phyloP scores from a whole-genome alignment of 208 protist species.

The Leishmania amazonensis region DNA sequence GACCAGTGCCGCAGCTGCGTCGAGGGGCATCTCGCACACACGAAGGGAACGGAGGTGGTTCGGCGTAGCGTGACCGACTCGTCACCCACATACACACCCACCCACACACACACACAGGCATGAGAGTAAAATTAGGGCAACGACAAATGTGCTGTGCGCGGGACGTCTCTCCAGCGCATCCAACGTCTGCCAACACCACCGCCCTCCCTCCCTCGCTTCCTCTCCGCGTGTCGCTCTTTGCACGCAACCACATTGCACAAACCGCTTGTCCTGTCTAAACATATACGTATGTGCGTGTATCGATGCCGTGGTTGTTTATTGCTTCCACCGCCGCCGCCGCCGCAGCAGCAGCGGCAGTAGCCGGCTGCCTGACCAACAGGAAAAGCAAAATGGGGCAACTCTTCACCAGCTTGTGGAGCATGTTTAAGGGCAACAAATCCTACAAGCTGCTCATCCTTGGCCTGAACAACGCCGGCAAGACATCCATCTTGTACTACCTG shows the following conservation, averaged over 20 bases:
- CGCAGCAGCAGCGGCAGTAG: background rate
- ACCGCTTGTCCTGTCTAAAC: background rate
- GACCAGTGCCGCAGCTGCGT: background rate
- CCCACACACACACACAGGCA: background rate
- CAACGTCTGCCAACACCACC: background rate
- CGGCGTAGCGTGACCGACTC: background rate
- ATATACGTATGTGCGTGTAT: background rate
- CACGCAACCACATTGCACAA: background rate
- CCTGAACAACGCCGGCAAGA: conserved; percentile 98
- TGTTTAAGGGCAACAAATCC: conserved; percentile 52
- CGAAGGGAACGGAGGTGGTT: background rate
- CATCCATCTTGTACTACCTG: conserved; percentile 98
- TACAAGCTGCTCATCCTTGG: conserved; percentile 95
- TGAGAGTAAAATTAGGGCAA: background rate
- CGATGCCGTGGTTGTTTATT: background rate
- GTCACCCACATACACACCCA: background rate
- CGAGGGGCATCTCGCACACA: background rate
- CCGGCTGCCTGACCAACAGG: background rate
- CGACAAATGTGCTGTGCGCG: too few species aligned
- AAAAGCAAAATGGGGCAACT: conserved; percentile 61
- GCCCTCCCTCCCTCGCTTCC: background rate
- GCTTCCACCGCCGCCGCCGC: background rate
- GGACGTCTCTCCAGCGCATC: background rate
- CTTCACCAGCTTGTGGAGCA: conserved; percentile 63
- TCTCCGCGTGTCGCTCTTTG: background rate